These are phyloP conservation scores for Anisodus acutangulus DNA, from an alignment of 257 asterid species.

Conservation along the genomic window DNA sequence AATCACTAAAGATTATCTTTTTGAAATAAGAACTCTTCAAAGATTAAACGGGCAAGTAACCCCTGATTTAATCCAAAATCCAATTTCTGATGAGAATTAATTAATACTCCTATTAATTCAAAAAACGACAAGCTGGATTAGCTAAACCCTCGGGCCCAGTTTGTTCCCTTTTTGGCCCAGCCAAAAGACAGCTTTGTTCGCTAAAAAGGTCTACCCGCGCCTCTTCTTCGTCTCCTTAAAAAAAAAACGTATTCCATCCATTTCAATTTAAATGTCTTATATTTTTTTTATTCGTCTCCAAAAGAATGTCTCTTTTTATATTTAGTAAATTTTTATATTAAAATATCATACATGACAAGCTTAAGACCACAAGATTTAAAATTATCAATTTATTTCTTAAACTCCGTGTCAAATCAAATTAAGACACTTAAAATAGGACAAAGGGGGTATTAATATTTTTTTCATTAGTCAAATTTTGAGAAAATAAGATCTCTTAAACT, in stretches of 20 bases:
- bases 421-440: too few species aligned
- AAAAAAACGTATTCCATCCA: neutral
- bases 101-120: neutral
- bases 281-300: neutral
- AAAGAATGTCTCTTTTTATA: too few species aligned
- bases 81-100: neutral
- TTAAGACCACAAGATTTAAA: too few species aligned
- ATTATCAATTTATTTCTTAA: too few species aligned
- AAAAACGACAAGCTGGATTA: conserved; percentile 20
- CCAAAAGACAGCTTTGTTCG: neutral
- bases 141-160: neutral
- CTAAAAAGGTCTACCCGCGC: neutral
- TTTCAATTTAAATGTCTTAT: too few species aligned
- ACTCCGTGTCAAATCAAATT: too few species aligned
- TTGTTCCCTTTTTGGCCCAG: neutral
- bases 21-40: conserved; percentile 28
- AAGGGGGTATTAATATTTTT: too few species aligned
- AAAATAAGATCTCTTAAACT: too few species aligned
- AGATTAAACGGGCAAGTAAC: conserved; percentile 24
- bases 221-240: neutral
- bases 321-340: too few species aligned
- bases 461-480: too few species aligned
- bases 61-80: conserved; percentile 14
- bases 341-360: too few species aligned
- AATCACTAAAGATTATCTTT: neutral